phyloP scores from a whole-genome alignment of 352 stramenopile genomes.

The Pythium coloratum region DNA sequence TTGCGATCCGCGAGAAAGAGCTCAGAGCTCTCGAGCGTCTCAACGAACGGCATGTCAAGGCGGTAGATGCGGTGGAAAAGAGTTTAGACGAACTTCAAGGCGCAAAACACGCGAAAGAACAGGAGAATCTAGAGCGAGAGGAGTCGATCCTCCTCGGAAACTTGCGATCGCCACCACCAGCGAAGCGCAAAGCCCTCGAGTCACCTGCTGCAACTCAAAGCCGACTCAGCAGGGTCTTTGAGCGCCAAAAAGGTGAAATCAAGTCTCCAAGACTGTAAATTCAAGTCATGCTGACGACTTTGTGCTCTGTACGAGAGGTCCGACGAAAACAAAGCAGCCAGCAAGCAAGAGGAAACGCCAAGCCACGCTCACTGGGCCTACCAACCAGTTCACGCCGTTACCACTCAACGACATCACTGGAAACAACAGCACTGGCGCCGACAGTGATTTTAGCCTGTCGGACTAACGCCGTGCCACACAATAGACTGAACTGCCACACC shows the following conservation, averaged over 20 bases:
- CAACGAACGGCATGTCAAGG: not conserved
- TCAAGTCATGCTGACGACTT: no score
- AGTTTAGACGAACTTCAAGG: not conserved
- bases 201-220: not conserved
- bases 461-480: constrained; percentile 10
- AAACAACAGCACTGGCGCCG: not conserved
- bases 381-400: not conserved
- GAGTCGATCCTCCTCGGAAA: not conserved
- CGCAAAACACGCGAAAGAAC: not conserved
- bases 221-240: constrained; percentile 7
- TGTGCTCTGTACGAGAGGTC: no score
- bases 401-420: not conserved
- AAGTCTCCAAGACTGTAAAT: not conserved
- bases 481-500: constrained; percentile 5
- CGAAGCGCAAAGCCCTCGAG: not conserved
- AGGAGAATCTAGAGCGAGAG: not conserved
- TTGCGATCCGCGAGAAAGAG: constrained; percentile 2
- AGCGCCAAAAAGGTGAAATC: constrained; percentile 15
- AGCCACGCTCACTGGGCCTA: not conserved
- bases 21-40: not conserved
- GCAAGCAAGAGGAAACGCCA: not conserved
- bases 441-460: constrained; percentile 27
- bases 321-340: not conserved
- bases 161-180: not conserved
- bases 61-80: not conserved